Evolutionary conservation across 164 flowering plant genomes (phyloP), one percentile per base, ranked within the genome.

Genomic region (Vitis cinerea): DNA sequence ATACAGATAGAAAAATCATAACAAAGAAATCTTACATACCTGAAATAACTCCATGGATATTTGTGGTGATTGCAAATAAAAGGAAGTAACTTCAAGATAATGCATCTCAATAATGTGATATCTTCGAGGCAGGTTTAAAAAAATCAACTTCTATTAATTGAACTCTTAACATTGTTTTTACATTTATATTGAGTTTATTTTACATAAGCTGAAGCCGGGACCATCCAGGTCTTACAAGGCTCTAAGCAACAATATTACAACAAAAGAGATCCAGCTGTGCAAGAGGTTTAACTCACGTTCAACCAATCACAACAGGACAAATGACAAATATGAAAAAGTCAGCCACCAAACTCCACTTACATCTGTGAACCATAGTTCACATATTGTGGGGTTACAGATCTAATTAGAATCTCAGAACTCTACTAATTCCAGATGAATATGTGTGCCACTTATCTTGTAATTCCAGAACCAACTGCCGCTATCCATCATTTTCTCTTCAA

Each of bases 381-480:
- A 67, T 30, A 65, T 31, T 31, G 75, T 19, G 50, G 27, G 47
- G 53, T 75, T 31, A 54, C 50, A 9, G 11, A 58, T 71, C 59
- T 4, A 9, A 70, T 49, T 31, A 62, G 71, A 73, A 53, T 55
- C 72, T 73, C 82, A 91, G 57, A 71, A 61, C 68, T 89, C 93
- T 29, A 86, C 84, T 86, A 83, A 70, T 74, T 90, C 91, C 84
- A 92, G 69, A 47, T 80, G 78, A 80, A 92, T 77, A 67, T 82
- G 87, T 4, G 77, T 51, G 64, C 88, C 93, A 17, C 79, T 73
- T 73, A 86, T 74, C 71, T 75, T 78, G 83, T 94, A 92, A 57
- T 82, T 85, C 99, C 99, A 94, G 66, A 74, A 83, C 99, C 99
- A 94, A 79, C 94, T 92, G 78, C 99, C 97, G 9, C 64, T 74